Evolutionary conservation across 768 basidiomycete species (phyloP).

Genomic region (Amanita subjunquillea): DNA sequence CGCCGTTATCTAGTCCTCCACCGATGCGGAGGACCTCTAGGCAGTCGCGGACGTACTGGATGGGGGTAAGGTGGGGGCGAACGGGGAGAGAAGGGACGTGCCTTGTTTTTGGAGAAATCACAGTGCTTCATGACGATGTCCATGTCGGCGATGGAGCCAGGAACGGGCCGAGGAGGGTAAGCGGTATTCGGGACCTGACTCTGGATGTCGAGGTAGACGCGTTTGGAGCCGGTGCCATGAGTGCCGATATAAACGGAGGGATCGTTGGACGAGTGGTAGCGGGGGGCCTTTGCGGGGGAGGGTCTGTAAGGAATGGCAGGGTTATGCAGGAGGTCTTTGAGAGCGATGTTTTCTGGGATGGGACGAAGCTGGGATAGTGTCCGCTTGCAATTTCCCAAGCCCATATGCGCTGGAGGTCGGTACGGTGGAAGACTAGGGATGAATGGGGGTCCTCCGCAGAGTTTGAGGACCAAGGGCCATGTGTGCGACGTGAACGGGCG

Average conservation of each 20-base stretch:
- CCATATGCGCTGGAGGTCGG: slow-evolving; percentile 82
- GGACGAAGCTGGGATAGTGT: slow-evolving; percentile 68
- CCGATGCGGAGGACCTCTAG: slow-evolving; percentile 83
- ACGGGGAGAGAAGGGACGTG: slow-evolving; percentile 14
- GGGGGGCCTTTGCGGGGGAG: slow-evolving; percentile 33
- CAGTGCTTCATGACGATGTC: slow-evolving; percentile 83
- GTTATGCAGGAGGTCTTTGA: slow-evolving; percentile 46
- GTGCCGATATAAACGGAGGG: slow-evolving; percentile 36
- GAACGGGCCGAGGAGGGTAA: slow-evolving; percentile 76
- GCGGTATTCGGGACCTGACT: slow-evolving; percentile 49
- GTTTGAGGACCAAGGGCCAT: slow-evolving; percentile 8
- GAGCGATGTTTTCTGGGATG: slow-evolving; percentile 59
- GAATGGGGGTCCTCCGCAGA: slow-evolving; percentile 34
- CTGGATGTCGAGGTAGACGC: slow-evolving; percentile 65
- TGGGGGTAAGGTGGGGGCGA: background rate
- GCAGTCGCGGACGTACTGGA: slow-evolving; percentile 90
- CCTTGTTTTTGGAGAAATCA: slow-evolving; percentile 69
- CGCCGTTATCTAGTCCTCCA: slow-evolving; percentile 72
- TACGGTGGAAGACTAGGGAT: slow-evolving; percentile 59
- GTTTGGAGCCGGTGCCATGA: slow-evolving; percentile 60
- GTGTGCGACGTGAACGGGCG: slow-evolving; percentile 23
- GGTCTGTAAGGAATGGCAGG: slow-evolving; percentile 52
- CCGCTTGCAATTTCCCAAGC: slow-evolving; percentile 88
- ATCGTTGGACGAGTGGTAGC: slow-evolving; percentile 36
- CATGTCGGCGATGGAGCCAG: slow-evolving; percentile 79